Percentiles rank a stretch among this genome's conserved stretches.
phyloP scores from a whole-genome alignment of 768 basidiomycete genomes.

The Termitomyces bulborhizus region DNA sequence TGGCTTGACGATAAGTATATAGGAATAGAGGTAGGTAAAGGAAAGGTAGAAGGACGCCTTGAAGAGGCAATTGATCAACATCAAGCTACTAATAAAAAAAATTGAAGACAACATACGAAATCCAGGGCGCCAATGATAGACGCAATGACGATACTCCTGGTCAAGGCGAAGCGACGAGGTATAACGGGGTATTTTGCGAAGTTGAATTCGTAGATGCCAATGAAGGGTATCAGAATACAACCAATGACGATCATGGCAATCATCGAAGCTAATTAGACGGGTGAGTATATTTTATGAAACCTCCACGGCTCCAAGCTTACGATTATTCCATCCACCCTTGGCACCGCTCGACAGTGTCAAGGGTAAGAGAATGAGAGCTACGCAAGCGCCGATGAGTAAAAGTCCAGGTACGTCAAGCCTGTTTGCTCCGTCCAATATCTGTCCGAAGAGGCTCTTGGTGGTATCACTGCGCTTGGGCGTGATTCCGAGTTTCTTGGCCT shows the following conservation, averaged over 20 bases:
- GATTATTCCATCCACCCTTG: constrained; percentile 36
- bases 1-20: constrained; percentile 46
- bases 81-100: neutral
- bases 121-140: constrained; percentile 59
- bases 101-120: constrained; percentile 34
- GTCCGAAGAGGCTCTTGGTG: constrained; percentile 11
- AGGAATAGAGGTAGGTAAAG: constrained; percentile 69
- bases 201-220: constrained; percentile 41
- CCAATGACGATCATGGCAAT: constrained; percentile 49
- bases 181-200: constrained; percentile 54
- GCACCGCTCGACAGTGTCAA: constrained; percentile 41
- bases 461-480: neutral
- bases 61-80: neutral
- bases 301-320: constrained; percentile 23
- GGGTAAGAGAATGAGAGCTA: constrained; percentile 50
- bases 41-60: constrained; percentile 65
- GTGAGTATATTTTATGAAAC: neutral
- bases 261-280: constrained; percentile 33
- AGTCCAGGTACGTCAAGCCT: constrained; percentile 47
- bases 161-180: constrained; percentile 50
- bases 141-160: constrained; percentile 53
- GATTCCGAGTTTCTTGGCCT: constrained; percentile 33
- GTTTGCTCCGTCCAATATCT: constrained; percentile 18
- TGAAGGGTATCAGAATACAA: constrained; percentile 32
- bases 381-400: constrained; percentile 39